Conservation (phyloP, 164 flowering plant species). For the Nelumbo lutea region DNA sequence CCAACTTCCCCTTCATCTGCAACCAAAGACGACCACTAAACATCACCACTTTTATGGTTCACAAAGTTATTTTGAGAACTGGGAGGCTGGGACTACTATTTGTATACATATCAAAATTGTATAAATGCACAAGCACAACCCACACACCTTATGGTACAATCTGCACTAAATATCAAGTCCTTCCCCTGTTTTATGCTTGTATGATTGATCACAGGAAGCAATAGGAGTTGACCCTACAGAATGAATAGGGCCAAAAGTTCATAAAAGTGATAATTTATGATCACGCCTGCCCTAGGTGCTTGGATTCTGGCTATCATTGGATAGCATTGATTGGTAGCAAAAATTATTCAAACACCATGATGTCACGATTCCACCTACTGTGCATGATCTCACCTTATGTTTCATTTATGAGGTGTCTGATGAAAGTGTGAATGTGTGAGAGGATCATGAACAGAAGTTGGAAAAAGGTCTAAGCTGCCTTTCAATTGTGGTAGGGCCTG, state of each 20-base stretch:
- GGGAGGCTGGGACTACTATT: neutral
- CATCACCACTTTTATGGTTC: too few species aligned
- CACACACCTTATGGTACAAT: neutral
- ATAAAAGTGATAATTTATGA: too few species aligned
- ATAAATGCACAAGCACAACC: neutral
- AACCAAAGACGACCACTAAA: too few species aligned
- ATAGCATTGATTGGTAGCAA: neutral
- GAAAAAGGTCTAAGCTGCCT: neutral
- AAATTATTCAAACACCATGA: neutral
- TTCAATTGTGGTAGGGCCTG: slow-evolving; percentile 1
- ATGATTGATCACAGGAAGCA: neutral
- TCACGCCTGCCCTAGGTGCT: too few species aligned
- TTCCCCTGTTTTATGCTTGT: neutral
- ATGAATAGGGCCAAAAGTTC: too few species aligned
- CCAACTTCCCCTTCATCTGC: too few species aligned
- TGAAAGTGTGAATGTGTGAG: too few species aligned
- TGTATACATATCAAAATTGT: neutral
- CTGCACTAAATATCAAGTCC: neutral
- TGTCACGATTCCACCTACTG: neutral
- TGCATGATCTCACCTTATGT: neutral
- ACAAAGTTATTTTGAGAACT: neutral
- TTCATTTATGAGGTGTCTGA: too few species aligned
- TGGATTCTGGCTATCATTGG: too few species aligned
- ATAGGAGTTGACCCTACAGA: neutral
- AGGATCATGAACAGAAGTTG: neutral